Evolutionary conservation across 1,284 basidiomycete species (phyloP).

Genomic region (Sporisorium graminicola): DNA sequence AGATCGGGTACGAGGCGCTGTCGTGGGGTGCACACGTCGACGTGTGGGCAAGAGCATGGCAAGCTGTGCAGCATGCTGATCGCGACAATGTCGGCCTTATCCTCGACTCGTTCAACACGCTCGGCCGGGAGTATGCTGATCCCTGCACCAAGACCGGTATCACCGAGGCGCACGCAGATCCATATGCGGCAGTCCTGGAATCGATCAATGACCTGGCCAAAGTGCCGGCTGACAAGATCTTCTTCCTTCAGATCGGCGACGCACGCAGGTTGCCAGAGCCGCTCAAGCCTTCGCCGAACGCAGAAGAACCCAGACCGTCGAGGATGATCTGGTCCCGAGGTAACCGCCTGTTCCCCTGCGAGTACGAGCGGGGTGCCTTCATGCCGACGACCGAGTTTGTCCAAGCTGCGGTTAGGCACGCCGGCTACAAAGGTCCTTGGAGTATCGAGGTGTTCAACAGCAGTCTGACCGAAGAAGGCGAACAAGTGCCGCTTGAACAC

Average conservation of each 20-base stretch:
- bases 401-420: constrained; percentile 57
- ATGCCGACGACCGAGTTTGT: constrained; percentile 68
- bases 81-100: constrained; percentile 69
- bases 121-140: constrained; percentile 69
- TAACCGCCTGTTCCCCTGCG: constrained; percentile 69
- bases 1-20: constrained; percentile 63
- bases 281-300: constrained; percentile 57
- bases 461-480: constrained; percentile 48
- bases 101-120: constrained; percentile 71
- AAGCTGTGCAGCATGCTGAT: constrained; percentile 63
- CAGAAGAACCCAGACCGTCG: constrained; percentile 65
- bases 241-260: constrained; percentile 70
- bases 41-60: constrained; percentile 68
- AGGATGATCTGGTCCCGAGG: constrained; percentile 70
- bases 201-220: constrained; percentile 45
- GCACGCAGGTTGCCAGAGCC: constrained; percentile 53
- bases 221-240: constrained; percentile 61
- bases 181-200: constrained; percentile 50
- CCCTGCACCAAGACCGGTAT: constrained; percentile 54
- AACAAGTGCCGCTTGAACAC: constrained; percentile 59
- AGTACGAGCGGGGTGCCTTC: constrained; percentile 67
- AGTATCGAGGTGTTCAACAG: constrained; percentile 70
- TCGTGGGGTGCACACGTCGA: constrained; percentile 61
- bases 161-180: constrained; percentile 41
- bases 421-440: constrained; percentile 69